phyloP scores from a whole-genome alignment of 805 yeast species.

The Wickerhamomyces bovis region DNA sequence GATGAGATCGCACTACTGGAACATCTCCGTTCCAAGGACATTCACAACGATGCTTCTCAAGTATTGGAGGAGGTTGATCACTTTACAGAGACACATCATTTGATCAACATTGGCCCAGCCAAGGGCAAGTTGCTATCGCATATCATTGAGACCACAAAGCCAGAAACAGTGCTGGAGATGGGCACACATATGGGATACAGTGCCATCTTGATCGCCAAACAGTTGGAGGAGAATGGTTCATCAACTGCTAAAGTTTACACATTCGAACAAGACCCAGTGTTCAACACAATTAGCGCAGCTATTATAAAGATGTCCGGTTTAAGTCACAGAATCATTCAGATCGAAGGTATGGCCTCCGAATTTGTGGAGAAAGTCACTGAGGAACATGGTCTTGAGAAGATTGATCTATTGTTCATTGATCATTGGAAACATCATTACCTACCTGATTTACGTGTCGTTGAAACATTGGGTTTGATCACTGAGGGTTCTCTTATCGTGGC shows the following conservation, averaged over 20 bases:
- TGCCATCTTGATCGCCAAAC: constrained; percentile 12
- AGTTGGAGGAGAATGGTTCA: constrained; percentile 7
- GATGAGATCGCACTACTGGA: background rate
- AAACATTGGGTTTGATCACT: constrained; percentile 32
- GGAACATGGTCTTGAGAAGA: constrained; percentile 12
- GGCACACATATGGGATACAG: constrained; percentile 20
- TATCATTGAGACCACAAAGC: constrained; percentile 2
- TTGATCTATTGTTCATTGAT: constrained; percentile 36
- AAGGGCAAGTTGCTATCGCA: background rate
- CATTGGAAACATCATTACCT: constrained; percentile 34
- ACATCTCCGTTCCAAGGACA: background rate
- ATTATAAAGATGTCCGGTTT: constrained; percentile 19
- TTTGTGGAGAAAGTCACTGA: constrained; percentile 5
- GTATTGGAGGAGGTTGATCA: background rate
- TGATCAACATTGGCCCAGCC: background rate
- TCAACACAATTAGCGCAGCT: constrained; percentile 6
- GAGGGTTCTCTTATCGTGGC: constrained; percentile 36
- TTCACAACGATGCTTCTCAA: background rate
- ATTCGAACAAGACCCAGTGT: constrained; percentile 14
- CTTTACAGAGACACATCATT: background rate
- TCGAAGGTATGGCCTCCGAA: constrained; percentile 13
- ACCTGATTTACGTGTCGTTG: constrained; percentile 37
- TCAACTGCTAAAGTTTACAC: constrained; percentile 12
- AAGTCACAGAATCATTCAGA: constrained; percentile 9
- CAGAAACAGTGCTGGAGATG: constrained; percentile 17